Conservation (phyloP, 352 stramenopile genomes). For the Phytophthora sp. region DNA sequence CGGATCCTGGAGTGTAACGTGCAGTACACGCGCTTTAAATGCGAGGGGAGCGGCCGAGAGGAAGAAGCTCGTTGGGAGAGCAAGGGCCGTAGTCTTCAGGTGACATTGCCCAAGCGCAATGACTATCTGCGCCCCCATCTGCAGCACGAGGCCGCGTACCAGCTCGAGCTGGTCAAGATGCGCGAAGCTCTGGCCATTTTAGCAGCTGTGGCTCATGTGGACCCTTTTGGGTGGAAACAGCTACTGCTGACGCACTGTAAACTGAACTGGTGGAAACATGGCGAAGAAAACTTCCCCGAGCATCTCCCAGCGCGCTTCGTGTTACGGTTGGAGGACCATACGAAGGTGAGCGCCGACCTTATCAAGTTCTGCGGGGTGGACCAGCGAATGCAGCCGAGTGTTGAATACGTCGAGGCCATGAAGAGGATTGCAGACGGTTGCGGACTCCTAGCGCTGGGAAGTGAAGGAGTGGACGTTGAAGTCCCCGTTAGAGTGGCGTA, state of each 20-base stretch:
- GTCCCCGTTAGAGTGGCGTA: conserved; percentile 10
- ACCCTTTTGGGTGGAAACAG: conserved; percentile 33
- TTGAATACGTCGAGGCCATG: conserved; percentile 8
- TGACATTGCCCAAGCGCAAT: conserved; percentile 12
- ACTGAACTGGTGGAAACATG: conserved; percentile 29
- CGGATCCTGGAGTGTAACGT: neutral
- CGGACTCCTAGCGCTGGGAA: neutral
- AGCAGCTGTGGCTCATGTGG: conserved; percentile 26
- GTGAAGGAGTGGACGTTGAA: conserved; percentile 2
- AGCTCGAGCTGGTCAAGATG: conserved; percentile 3
- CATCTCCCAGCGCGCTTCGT: conserved; percentile 24
- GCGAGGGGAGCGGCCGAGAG: neutral
- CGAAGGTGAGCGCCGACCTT: neutral
- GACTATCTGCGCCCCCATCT: conserved; percentile 7
- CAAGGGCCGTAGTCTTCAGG: neutral
- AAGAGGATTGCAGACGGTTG: conserved; percentile 9
- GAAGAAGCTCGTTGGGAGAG: conserved; percentile 1
- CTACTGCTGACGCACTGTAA: conserved; percentile 35
- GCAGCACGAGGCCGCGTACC: conserved; percentile 10
- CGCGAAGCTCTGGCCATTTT: conserved; percentile 41
- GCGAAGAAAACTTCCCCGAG: conserved; percentile 27
- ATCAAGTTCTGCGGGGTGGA: conserved; percentile 12
- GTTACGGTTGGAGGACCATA: conserved; percentile 13
- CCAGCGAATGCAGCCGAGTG: neutral
- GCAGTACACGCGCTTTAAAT: conserved; percentile 6